Base-by-base conservation (phyloP, 768 basidiomycete genomes). In the Boletales sp. region DNA sequence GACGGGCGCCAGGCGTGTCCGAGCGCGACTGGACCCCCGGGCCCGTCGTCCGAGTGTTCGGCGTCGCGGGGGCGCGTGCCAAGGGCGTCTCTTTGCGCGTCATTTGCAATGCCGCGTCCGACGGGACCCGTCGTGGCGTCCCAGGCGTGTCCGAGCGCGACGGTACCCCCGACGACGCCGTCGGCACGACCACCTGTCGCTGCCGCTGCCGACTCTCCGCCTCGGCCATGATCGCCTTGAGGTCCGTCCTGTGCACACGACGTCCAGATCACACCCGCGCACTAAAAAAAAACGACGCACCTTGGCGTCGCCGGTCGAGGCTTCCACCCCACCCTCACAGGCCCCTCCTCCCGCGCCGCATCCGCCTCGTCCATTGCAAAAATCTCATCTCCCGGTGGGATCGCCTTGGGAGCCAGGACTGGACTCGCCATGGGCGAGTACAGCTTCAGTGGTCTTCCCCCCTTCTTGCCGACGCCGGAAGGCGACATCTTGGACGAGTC, bases 181-280 rank as follows among this genome's bases (percentile, higher is more conserved):
- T 18, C 31, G 54, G 34, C 31, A 44, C 49, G 21, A 21, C 21
- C 21, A 21, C 21, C 21, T 21, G 21, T 21, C 21, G 21, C 17
- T 51, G 49, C 14, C 44, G 59, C 48, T 57, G 66, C 30, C 52
- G 64, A 14, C 60, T 69, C 42, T 76, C 82, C 1, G 85, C 79
- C 66, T 94, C 94, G 0, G 86, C 89, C 80, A 97, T 90, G 50
- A 97, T 81, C 14, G 80, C 70, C 59, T 86, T 87, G 79, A 97
- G 85, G 62, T 95, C 90, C 12, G 84, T 80, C 19, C 88, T 93
- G 33, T 21, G 21, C 21, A 53, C 9, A 53, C 11, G 19, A 37
- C n/a, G 35, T 49, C 19, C 3, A 38, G 28, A 21, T 21, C 21
- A 21, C 21, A 21, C 21, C 21, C 21, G 21, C 21, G 21, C 21